Evolutionary conservation across 139 green algal species (phyloP), one percentile per base, ranked within the genome.

Genomic region (Mychonastes homosphaera): DNA sequence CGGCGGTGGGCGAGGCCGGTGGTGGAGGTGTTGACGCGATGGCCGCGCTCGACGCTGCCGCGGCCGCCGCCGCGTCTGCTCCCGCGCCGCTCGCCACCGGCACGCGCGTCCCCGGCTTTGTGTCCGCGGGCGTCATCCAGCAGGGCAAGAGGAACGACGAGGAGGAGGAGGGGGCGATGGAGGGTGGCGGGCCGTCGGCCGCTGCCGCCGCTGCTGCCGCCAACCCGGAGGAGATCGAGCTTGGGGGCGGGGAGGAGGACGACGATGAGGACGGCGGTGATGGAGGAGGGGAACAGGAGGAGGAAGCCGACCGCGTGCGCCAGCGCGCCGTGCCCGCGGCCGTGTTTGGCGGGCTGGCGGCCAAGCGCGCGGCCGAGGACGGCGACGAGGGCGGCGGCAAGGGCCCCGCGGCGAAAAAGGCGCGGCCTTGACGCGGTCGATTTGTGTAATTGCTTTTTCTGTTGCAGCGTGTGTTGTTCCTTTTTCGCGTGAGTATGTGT

Each of bases 221-320:
- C n/a, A 97, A 97, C 62, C 84, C 87, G 18, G 91, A 97, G 67
- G 88, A 95, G 32, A 92, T 97, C 19, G 89, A 96, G 15, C 23
- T 97, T 18, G 82, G 57, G 16, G 79, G 83, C 33, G 72, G 74
- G 7, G 85, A 70, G 6, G 77, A 78, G 3, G 80, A 82, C 18
- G 77, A 83, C 1, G 84, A 76, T 9, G 79, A 62, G 18, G 52
- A 62, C 10, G 65, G 32, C 10, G 64, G 21, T 34, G 69, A 63
- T 8, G 62, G 35, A 8, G 73, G 67, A 7, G 40, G 81, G 29
- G 63, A 75, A 36, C 78, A 65, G 18, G 79, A 69, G 36, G 79
- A 51, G 3, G 63, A 58, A 4, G 76, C 70, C n/a, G 59, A 82
- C 27, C 70, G 83, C 26, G 30, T 96, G 45, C 47, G 75, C 49